Evolutionary conservation across 2,329 filamentous ascomycete species (phyloP).

Genomic region (Dryadomyces quercivorus): DNA sequence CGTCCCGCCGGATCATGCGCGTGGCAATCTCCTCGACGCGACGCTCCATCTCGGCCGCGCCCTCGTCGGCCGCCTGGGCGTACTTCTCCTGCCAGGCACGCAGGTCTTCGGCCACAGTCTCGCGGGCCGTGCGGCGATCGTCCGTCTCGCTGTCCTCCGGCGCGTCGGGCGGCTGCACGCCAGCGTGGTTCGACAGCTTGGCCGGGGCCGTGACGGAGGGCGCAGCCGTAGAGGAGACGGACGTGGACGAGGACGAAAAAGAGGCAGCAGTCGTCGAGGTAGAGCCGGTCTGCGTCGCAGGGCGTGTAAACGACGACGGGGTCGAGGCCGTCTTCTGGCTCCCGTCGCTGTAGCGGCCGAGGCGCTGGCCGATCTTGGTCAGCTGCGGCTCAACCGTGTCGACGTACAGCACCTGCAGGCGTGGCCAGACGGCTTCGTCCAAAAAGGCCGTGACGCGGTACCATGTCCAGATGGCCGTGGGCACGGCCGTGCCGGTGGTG

Average conservation of each 20-base stretch:
- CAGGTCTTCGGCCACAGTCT: slow-evolving; percentile 66
- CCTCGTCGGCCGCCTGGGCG: slow-evolving; percentile 72
- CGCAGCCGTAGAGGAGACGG: slow-evolving; percentile 16
- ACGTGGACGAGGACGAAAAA: neutral
- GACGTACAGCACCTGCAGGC: slow-evolving; percentile 65
- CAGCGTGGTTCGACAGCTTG: slow-evolving; percentile 13
- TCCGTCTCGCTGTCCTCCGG: slow-evolving; percentile 40
- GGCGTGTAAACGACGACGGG: slow-evolving; percentile 26
- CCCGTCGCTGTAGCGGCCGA: slow-evolving; percentile 59
- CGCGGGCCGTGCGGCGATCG: slow-evolving; percentile 43
- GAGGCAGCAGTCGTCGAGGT: slow-evolving; percentile 11
- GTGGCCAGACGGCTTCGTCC: slow-evolving; percentile 68
- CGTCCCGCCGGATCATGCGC: slow-evolving; percentile 48
- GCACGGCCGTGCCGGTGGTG: slow-evolving; percentile 56
- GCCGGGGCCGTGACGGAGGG: slow-evolving; percentile 17
- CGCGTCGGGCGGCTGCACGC: slow-evolving; percentile 31
- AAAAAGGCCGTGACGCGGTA: slow-evolving; percentile 59
- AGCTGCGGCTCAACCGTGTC: slow-evolving; percentile 95
- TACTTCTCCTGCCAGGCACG: slow-evolving; percentile 83
- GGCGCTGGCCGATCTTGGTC: slow-evolving; percentile 77
- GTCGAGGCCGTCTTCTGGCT: slow-evolving; percentile 8
- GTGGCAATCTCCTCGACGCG: slow-evolving; percentile 47
- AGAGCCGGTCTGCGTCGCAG: slow-evolving; percentile 15
- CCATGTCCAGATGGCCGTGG: slow-evolving; percentile 59
- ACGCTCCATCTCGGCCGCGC: slow-evolving; percentile 59